These are phyloP conservation scores for Castanea mollissima DNA, from an alignment of 306 rosid genomes.

Conservation along the genomic window DNA sequence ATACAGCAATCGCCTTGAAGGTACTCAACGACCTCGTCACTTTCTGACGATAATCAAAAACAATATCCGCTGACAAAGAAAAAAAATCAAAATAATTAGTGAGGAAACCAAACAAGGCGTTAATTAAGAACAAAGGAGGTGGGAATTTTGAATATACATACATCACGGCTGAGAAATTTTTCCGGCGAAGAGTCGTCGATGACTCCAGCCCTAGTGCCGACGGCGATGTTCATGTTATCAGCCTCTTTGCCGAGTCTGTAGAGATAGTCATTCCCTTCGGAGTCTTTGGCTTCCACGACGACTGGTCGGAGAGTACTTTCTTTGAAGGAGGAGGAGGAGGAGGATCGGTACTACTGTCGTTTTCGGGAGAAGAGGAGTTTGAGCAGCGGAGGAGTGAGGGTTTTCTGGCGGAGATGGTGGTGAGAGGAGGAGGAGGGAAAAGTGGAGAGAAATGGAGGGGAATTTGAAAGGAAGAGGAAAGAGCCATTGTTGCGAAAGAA, in stretches of 20 bases:
- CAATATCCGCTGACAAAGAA: conserved; percentile 68
- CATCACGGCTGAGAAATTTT: conserved; percentile 86
- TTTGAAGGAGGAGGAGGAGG: conserved; percentile 5
- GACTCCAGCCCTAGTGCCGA: conserved; percentile 83
- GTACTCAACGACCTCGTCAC: conserved; percentile 70
- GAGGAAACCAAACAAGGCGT: not conserved
- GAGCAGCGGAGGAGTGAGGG: conserved; percentile 19
- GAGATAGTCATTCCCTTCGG: conserved; percentile 74
- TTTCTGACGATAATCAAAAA: conserved; percentile 95
- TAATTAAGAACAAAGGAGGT: not conserved
- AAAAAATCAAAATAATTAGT: too few species aligned
- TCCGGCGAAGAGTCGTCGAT: conserved; percentile 79
- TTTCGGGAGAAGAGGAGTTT: conserved; percentile 4
- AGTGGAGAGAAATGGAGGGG: not conserved
- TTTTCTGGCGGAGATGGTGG: not conserved
- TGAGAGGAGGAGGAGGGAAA: not conserved
- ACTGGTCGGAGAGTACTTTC: conserved; percentile 69
- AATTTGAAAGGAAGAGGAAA: not conserved
- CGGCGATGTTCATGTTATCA: conserved; percentile 94
- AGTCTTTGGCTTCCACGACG: conserved; percentile 80
- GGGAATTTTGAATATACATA: not conserved
- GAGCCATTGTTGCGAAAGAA: conserved; percentile 22
- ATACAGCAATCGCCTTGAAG: conserved; percentile 91
- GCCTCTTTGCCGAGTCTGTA: conserved; percentile 82
- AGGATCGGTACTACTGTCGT: not conserved